phyloP scores from a whole-genome alignment of 129 eudicot species.

The Erigeron canadensis region DNA sequence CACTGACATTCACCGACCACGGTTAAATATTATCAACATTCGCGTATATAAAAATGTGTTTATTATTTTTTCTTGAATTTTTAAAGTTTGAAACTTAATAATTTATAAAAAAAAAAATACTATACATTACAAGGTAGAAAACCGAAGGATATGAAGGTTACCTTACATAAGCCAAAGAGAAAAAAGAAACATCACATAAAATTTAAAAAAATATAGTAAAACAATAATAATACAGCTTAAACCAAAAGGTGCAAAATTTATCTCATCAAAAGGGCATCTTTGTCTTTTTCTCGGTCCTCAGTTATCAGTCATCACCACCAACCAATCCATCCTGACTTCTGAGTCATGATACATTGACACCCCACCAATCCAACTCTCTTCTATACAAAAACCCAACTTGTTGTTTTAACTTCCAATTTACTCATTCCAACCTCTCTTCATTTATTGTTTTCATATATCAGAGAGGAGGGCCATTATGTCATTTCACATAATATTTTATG shows the following conservation, averaged over 20 bases:
- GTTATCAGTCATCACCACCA: background rate
- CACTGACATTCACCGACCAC: too few species aligned
- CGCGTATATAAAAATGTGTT: too few species aligned
- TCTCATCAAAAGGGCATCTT: background rate
- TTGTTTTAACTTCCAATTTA: constrained; percentile 18
- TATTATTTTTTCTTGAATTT: too few species aligned
- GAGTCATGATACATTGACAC: background rate
- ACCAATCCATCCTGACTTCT: background rate
- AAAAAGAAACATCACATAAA: too few species aligned
- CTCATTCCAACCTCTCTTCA: constrained; percentile 33
- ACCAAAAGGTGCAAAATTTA: background rate
- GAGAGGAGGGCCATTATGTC: constrained; percentile 35
- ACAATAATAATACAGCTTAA: too few species aligned
- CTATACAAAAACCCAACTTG: constrained; percentile 24
- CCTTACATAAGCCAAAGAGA: background rate
- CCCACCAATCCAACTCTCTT: constrained; percentile 21
- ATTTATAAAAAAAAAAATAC: too few species aligned
- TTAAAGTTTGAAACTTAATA: too few species aligned
- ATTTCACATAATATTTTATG: constrained; percentile 25
- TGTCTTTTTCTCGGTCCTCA: background rate
- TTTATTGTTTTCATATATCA: constrained; percentile 21
- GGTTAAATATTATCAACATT: too few species aligned
- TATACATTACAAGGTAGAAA: too few species aligned
- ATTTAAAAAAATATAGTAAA: too few species aligned
- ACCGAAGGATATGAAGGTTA: background rate